These are phyloP conservation scores for Scedosporium apiospermum DNA, from an alignment of 2,329 filamentous ascomycete species.

Conservation along the genomic window DNA sequence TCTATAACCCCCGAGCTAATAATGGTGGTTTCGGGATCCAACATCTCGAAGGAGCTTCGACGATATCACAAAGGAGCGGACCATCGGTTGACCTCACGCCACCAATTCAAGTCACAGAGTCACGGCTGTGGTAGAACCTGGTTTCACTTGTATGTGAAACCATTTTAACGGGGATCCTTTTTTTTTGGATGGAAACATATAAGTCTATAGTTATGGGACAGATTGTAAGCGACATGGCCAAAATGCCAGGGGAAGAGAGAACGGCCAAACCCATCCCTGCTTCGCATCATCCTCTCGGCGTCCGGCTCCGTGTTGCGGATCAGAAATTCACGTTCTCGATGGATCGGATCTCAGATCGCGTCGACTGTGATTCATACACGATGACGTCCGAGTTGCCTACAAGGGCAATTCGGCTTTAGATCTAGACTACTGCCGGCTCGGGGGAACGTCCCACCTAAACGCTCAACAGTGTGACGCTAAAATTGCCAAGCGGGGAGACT, in stretches of 20 bases:
- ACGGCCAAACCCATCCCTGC: too few relatives aligned
- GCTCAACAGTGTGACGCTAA: conserved; percentile 1
- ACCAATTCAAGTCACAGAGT: neutral
- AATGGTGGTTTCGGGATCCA: neutral
- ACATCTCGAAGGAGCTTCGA: neutral
- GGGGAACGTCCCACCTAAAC: neutral
- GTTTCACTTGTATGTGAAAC: neutral
- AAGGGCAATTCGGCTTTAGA: too few relatives aligned
- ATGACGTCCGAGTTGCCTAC: too few relatives aligned
- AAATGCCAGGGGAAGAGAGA: too few relatives aligned
- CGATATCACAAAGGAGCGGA: neutral
- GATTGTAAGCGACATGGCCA: too few relatives aligned
- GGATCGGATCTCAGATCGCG: too few relatives aligned
- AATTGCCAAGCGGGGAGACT: neutral
- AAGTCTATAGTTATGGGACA: too few relatives aligned
- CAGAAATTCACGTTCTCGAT: too few relatives aligned
- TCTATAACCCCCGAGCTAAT: neutral
- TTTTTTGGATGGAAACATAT: neutral
- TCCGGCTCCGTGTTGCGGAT: too few relatives aligned
- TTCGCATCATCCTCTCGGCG: too few relatives aligned
- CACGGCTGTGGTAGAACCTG: neutral
- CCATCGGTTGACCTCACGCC: neutral
- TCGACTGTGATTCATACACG: too few relatives aligned
- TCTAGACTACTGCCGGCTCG: too few relatives aligned
- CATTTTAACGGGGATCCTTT: neutral